Evolutionary conservation across 176 grass and related monocot genomes (phyloP).

Genomic region (Hyparrhenia diplandra): DNA sequence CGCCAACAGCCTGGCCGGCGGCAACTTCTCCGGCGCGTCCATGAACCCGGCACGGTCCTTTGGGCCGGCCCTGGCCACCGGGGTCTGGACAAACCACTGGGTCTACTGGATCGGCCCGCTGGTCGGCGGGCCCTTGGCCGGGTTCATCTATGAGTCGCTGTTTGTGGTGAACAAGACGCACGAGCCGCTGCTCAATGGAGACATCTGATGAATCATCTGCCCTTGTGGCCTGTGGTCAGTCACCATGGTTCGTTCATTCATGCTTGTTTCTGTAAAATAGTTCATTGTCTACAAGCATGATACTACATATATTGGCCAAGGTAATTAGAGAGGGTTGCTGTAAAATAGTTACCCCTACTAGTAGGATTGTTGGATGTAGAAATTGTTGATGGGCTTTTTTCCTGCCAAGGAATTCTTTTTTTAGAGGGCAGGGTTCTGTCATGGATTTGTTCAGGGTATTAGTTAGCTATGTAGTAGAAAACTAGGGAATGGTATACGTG

Average conservation of each 20-base stretch:
- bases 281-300: background rate
- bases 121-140: conserved; percentile 56
- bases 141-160: conserved; percentile 63
- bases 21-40: conserved; percentile 78
- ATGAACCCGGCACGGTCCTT: conserved; percentile 96
- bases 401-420: background rate
- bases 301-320: background rate
- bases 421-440: background rate
- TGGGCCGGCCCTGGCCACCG: conserved; percentile 55
- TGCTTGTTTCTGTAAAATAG: background rate
- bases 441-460: background rate
- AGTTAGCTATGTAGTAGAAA: background rate
- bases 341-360: background rate
- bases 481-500: background rate
- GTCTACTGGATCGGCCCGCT: conserved; percentile 89
- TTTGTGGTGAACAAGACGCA: conserved; percentile 56
- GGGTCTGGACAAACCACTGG: conserved; percentile 90
- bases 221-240: background rate
- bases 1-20: conserved; percentile 79
- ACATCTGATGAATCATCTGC: background rate
- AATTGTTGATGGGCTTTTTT: background rate
- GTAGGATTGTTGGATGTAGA: background rate
- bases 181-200: conserved; percentile 31
- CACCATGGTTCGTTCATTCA: background rate
- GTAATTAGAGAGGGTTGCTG: background rate